phyloP scores from a whole-genome alignment of 208 protist species.

The Trichomonas vaginalis region DNA sequence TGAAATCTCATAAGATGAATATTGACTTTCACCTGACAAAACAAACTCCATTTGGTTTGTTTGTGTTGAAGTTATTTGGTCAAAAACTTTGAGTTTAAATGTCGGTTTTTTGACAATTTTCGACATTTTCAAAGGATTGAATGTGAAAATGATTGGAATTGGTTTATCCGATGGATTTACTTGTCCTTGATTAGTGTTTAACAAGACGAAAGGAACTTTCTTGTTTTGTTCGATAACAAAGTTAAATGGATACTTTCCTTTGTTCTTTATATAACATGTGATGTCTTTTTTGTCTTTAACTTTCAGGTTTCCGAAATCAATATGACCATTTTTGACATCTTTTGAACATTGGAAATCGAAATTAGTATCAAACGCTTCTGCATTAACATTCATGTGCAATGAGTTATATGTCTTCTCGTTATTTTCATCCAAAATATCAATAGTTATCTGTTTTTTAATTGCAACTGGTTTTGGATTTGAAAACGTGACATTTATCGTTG shows the following conservation, averaged over 20 bases:
- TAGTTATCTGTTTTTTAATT: neutral
- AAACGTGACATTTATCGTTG: neutral
- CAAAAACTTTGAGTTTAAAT: neutral
- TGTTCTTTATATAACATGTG: neutral
- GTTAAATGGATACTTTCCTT: neutral
- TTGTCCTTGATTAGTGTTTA: neutral
- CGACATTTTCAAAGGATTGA: neutral
- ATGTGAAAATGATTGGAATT: neutral
- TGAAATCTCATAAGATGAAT: neutral
- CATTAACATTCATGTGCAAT: neutral
- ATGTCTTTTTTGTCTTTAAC: neutral
- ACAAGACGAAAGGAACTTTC: neutral
- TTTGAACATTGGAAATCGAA: neutral
- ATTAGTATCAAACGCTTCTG: neutral
- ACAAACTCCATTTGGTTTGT: neutral
- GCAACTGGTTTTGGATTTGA: neutral
- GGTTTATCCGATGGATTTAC: neutral
- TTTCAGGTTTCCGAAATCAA: neutral
- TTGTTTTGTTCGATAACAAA: neutral
- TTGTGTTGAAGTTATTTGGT: neutral
- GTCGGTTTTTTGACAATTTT: neutral
- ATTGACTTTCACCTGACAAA: neutral
- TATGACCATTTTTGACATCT: neutral
- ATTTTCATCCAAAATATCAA: neutral
- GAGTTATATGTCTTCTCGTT: neutral